These are phyloP conservation scores for Aureobasidium musti DNA, from an alignment of 2,329 filamentous ascomycete species.

Conservation along the genomic window DNA sequence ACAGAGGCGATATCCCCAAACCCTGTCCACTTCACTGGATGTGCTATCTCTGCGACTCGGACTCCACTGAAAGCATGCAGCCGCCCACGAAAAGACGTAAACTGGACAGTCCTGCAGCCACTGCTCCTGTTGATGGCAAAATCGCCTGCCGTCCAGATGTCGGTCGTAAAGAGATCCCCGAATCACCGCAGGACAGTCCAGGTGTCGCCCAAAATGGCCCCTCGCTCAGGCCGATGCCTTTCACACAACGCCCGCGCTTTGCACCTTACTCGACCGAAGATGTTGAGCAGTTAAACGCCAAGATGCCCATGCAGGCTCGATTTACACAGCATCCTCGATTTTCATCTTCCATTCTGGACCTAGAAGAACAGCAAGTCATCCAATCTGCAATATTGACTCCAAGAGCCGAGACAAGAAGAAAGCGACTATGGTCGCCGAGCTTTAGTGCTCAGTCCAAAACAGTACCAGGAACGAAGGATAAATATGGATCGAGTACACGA, in stretches of 20 bases:
- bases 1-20: constrained; percentile 33
- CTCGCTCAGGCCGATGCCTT: neutral
- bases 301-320: neutral
- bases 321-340: neutral
- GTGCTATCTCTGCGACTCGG: neutral
- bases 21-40: constrained; percentile 1
- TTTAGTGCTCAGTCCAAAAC: neutral
- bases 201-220: neutral
- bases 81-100: constrained; percentile 3
- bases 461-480: neutral
- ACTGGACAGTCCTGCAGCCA: neutral
- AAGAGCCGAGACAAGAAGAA: neutral
- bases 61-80: neutral
- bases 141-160: too few species aligned
- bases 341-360: neutral
- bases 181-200: constrained; percentile 14
- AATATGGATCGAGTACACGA: neutral
- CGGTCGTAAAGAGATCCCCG: neutral
- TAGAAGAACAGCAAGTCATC: neutral
- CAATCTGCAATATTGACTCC: neutral
- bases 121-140: neutral
- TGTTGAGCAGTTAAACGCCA: too few species aligned
- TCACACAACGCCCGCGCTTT: neutral
- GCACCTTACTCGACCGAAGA: neutral
- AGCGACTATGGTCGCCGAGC: neutral